Evolutionary conservation across 257 asterid genomes (phyloP).

Genomic region (Solanum lycopersicoides): DNA sequence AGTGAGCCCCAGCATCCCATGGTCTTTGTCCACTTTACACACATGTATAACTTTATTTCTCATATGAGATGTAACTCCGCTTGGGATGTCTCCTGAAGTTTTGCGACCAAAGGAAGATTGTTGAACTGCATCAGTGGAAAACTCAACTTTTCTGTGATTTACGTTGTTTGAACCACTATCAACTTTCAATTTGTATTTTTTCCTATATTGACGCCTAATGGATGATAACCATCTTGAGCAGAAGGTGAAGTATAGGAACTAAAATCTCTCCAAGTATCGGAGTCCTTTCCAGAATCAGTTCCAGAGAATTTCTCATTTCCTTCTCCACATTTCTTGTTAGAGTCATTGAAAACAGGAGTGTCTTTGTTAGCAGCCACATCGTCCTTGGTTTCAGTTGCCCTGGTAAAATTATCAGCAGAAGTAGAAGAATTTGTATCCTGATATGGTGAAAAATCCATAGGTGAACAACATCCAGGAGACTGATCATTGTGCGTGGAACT

Average conservation of each 20-base stretch:
- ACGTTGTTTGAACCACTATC: constrained; percentile 23
- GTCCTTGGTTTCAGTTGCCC: constrained; percentile 16
- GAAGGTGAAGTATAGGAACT: constrained; percentile 20
- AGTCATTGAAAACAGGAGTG: background rate
- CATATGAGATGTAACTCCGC: background rate
- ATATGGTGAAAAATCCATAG: constrained; percentile 94
- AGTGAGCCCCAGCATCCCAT: constrained; percentile 19
- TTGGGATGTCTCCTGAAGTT: constrained; percentile 8
- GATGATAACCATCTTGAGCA: constrained; percentile 50
- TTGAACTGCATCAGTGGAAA: constrained; percentile 7
- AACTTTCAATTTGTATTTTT: constrained; percentile 64
- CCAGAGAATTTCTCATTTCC: constrained; percentile 8
- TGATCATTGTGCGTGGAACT: constrained; percentile 17
- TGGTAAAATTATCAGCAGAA: constrained; percentile 5
- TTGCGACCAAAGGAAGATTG: constrained; percentile 3
- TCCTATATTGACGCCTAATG: constrained; percentile 56
- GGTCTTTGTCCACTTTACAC: constrained; percentile 20
- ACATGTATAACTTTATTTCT: background rate
- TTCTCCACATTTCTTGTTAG: constrained; percentile 4
- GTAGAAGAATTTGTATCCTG: constrained; percentile 24
- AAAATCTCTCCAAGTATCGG: constrained; percentile 18
- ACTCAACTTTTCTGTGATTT: constrained; percentile 12
- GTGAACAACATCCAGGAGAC: constrained; percentile 66
- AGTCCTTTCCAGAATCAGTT: constrained; percentile 16
- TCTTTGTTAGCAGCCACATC: constrained; percentile 7